Base-by-base conservation (phyloP, 495 filamentous ascomycete genomes). In the Cryomyces antarcticus region DNA sequence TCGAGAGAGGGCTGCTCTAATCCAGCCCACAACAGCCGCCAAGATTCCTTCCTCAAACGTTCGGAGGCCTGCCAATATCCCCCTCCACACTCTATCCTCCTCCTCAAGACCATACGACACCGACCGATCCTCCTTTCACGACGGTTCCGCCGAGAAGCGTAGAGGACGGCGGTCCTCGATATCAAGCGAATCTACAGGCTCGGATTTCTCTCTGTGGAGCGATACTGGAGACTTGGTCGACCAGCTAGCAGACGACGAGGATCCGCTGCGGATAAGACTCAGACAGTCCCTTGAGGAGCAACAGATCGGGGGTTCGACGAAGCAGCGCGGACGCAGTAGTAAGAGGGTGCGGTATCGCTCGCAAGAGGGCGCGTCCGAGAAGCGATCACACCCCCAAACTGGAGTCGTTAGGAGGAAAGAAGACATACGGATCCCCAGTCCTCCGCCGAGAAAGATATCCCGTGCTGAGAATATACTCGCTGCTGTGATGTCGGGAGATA, bases 201-300 rank as follows among this genome's bases (percentile, higher is more conserved):
- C 80, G 42, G 77, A 79, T 50, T 78, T 80, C 58, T 87, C 82
- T 29, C 60, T 72, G 43, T 93, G 84, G 86, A 82, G 82, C 56
- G 84, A 93, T 55, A 89, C 86, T 39, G 89, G 85, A 41, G 89
- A 95, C 62, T 71, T 96, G 46, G 80, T 80, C 50, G 85, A 93
- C 64, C 87, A 92, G 68, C 69, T 85, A 50, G 77, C 73, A 42
- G 80, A 77, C 61, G 71, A 73, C 48, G 81, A 89, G 60, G 80
- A 92, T 61, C 80, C 83, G 40, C 62, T 85, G 45, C 75, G 70
- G 49, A 7, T 72, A 53, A 70, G 65, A 45, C 64, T 83, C 43
- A 67, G 66, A 53, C 66, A 73, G 41, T 74, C 74, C 46, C 60
- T 77, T 31, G 71, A 78, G 55, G 72, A 73, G 46, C 65, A 69